Base-by-base conservation (phyloP, 805 yeast genomes). In the Tetrapisispora pingtungensis region DNA sequence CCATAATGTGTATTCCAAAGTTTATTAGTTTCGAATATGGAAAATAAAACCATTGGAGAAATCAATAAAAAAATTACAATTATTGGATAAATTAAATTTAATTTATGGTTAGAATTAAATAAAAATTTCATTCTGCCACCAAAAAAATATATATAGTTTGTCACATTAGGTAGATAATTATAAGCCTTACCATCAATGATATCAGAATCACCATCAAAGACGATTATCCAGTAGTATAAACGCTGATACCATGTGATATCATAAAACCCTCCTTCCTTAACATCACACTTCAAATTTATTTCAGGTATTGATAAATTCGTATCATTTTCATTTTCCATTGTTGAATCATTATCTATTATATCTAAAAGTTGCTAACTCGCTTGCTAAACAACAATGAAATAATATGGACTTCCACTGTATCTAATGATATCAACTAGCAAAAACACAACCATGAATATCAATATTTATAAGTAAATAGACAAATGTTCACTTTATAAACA, bases 121-220 rank as follows among this genome's bases (percentile, higher is more conserved):
- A 71, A 56, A 0, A 73, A 64, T 28, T 80, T 64, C 13, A 80
- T 54, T 35, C 87, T 59, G 0, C 94, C 95, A 13, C 93, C 93
- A 40, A 77, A 60, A 4, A 81, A 62, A 58, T 74, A 84, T 2
- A 75, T 49, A 45, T 70, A 69, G 45, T 68, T 71, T 7, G 68
- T 54, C 5, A 53, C 50, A 3, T 40, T 24, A 1, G 63, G 57
- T 33, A 58, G 34, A 7, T 52, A 45, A 12, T 51, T 33, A 41
- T 58, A 61, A 19, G 52, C 55, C 43, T 45, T 49, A 4, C 41
- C 46, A 31, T 46, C 34, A 13, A 30, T 40, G 4, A 53, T 31
- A 12, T 51, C 55, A 1, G 32, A 26, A 31, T 51, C 56, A 12
- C 59, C 59, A 42, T 57, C 52, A 12, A 56, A 41, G 4, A 59